Base-by-base conservation (phyloP, 179 eudicot species). In the Beta lomatogona region DNA sequence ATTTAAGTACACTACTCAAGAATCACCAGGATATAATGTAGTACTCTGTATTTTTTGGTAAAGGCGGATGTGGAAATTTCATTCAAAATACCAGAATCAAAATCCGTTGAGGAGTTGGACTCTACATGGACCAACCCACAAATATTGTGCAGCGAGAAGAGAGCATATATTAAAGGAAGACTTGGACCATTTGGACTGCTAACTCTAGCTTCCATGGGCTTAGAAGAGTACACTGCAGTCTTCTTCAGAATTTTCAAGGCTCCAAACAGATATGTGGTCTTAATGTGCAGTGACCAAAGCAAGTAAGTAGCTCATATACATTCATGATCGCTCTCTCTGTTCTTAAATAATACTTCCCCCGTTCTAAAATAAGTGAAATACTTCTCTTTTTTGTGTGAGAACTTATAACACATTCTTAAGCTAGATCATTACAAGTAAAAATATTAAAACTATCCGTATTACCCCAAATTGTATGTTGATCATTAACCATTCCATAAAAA, bases 261-360 rank as follows among this genome's bases (percentile, higher is more conserved):
- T 14, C n/a, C 77, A 25, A 64, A 83, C 84, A 88, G 86, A 36
- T 86, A 87, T 71, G 80, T 83, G 18, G 93, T 92, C 65, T 87
- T 94, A 54, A 84, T 94, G 93, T 94, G 98, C 82, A 88, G 97
- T 67, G 98, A 94, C 81, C 93, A 91, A 78, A 86, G 85, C 79
- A 90, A 90, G 96, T 93, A 19, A 78, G 80, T 50, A 22, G 9
- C 7, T 44, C 18, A 60, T 36, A 71, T 44, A 8, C 21, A 1
- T 71, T 48, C 11, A 5, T 50, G 53, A 36, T 36, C 41, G 41
- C 41, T 36, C 41, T 3, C 4, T 36, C 4, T 36, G 41, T 36
- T 28, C 31, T 28, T 36, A 36, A 36, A 36, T 36, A 3, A 36
- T 36, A 36, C 41, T 36, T 36, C 2, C 41, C 3, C 4, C 41